phyloP scores from a whole-genome alignment of 202 grass and related monocot genomes.

The Eragrostis tef region DNA sequence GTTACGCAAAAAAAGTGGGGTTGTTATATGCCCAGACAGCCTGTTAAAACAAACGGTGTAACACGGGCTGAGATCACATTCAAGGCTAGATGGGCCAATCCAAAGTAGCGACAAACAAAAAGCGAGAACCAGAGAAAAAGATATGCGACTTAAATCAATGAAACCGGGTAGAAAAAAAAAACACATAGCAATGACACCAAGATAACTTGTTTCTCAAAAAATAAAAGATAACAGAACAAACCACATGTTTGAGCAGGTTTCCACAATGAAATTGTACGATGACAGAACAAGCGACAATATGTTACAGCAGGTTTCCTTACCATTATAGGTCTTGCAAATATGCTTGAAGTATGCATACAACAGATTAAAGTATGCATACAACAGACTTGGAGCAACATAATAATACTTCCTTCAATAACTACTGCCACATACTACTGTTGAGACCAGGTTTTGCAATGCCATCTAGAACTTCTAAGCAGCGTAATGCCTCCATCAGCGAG shows the following conservation, averaged over 20 bases:
- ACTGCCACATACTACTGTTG: neutral
- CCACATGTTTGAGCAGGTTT: too few species aligned
- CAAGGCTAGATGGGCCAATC: neutral
- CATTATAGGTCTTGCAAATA: slow-evolving; percentile 19
- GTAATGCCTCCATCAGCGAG: neutral
- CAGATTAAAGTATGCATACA: slow-evolving; percentile 32
- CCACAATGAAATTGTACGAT: neutral
- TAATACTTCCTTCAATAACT: neutral
- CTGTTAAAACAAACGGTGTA: too few species aligned
- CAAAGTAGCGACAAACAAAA: neutral
- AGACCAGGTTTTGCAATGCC: slow-evolving; percentile 43
- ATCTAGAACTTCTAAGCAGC: slow-evolving; percentile 31
- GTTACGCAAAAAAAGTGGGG: too few species aligned
- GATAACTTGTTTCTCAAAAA: too few species aligned
- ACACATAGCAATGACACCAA: too few species aligned
- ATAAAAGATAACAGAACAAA: neutral
- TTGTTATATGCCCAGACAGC: too few species aligned
- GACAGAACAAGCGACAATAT: neutral
- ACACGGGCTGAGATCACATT: neutral
- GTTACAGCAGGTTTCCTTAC: neutral
- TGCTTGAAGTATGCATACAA: slow-evolving; percentile 24
- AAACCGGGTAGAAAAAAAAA: too few species aligned
- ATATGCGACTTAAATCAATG: too few species aligned
- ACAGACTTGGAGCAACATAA: slow-evolving; percentile 18
- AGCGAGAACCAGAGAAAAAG: neutral